Evolutionary conservation across 768 basidiomycete species (phyloP).

Genomic region (Tylopilus cervinicoccineus): DNA sequence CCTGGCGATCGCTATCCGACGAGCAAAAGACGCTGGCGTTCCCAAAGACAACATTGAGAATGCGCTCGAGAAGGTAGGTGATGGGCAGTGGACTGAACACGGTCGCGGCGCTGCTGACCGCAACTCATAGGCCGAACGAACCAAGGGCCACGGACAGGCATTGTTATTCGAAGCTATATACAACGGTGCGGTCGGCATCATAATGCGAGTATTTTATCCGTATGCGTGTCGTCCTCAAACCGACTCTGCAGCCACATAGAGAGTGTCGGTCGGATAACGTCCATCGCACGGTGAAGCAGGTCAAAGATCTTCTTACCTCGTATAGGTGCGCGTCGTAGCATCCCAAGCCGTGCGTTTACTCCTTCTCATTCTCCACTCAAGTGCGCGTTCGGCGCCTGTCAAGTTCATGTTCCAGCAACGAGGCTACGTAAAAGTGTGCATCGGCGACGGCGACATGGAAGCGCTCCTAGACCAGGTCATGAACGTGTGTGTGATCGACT

Average conservation of each 20-base stretch:
- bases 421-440: conserved; percentile 47
- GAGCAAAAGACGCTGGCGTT: conserved; percentile 53
- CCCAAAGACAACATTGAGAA: conserved; percentile 69
- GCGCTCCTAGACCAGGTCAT: conserved; percentile 39
- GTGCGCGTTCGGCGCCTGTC: conserved; percentile 60
- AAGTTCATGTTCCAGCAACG: conserved; percentile 60
- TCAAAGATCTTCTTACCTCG: conserved; percentile 48
- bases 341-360: background rate
- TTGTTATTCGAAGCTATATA: conserved; percentile 62
- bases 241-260: conserved; percentile 32
- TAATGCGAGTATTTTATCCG: conserved; percentile 47
- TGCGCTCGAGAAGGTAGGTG: conserved; percentile 50
- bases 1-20: conserved; percentile 51
- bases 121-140: conserved; percentile 41
- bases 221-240: conserved; percentile 10
- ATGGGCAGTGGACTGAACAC: background rate
- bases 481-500: conserved; percentile 42
- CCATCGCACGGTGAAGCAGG: conserved; percentile 55
- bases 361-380: conserved; percentile 21
- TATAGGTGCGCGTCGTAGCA: conserved; percentile 40
- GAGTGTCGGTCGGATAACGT: conserved; percentile 63
- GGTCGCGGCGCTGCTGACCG: background rate
- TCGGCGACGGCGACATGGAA: conserved; percentile 33
- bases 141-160: conserved; percentile 44
- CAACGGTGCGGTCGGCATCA: conserved; percentile 53